Evolutionary conservation across 768 basidiomycete genomes (phyloP).

Genomic region (Infundibulicybe gibba): DNA sequence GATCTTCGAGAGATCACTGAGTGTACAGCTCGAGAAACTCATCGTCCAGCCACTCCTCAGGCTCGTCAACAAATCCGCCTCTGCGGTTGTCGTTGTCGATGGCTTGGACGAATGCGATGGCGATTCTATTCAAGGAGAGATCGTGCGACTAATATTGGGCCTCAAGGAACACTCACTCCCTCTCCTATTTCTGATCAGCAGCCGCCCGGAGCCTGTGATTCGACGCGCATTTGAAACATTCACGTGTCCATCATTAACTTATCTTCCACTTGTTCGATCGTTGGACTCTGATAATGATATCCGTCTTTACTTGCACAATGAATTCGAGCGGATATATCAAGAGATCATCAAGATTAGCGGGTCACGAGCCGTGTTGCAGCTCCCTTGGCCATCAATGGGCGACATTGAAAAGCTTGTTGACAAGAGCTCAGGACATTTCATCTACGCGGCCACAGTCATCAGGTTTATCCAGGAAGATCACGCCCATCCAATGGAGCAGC

Average conservation of each 20-base stretch:
- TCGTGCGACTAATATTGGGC: slow-evolving; percentile 6
- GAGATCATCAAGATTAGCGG: neutral
- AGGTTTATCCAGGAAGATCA: slow-evolving; percentile 7
- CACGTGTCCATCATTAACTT: slow-evolving; percentile 1
- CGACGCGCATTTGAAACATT: slow-evolving; percentile 4
- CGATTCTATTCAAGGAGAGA: slow-evolving; percentile 3
- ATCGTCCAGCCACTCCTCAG: slow-evolving; percentile 3
- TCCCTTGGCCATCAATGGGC: neutral
- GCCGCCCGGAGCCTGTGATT: slow-evolving; percentile 5
- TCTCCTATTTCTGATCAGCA: slow-evolving; percentile 6
- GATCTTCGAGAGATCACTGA: neutral
- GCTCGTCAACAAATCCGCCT: neutral
- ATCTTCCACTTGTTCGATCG: slow-evolving; percentile 2
- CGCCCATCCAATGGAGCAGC: slow-evolving; percentile 5
- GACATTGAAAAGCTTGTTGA: slow-evolving; percentile 3
- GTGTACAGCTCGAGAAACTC: slow-evolving; percentile 3
- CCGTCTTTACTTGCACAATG: slow-evolving; percentile 2
- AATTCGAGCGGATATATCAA: neutral
- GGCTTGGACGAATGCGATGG: slow-evolving; percentile 6
- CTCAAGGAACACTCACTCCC: neutral
- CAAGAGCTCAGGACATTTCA: slow-evolving; percentile 3
- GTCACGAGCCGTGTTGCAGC: neutral
- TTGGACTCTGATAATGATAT: slow-evolving; percentile 5
- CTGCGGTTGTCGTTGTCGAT: slow-evolving; percentile 5
- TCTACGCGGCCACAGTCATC: slow-evolving; percentile 7